A percentile compares a stretch with the other conserved stretches of the same genome.
These are phyloP conservation scores for Aspergillus bombycis DNA, from an alignment of 2,329 filamentous ascomycete genomes.

Conservation along the genomic window DNA sequence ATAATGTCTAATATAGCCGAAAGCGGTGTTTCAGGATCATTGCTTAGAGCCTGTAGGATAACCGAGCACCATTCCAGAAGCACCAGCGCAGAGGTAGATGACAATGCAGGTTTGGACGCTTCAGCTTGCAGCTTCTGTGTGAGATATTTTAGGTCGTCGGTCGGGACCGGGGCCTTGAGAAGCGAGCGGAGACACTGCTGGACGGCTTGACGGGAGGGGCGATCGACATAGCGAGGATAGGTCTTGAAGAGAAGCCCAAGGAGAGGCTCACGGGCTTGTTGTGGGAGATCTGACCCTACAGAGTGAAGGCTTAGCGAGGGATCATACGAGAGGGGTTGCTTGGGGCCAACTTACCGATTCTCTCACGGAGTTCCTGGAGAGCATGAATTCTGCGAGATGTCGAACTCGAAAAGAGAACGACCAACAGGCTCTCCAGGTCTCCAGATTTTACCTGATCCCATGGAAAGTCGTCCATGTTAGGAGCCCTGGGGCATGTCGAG, in stretches of 20 bases:
- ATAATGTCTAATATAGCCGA: constrained; percentile 63
- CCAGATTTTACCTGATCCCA: constrained; percentile 50
- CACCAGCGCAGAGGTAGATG: constrained; percentile 80
- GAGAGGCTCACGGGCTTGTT: constrained; percentile 48
- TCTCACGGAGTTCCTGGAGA: constrained; percentile 50
- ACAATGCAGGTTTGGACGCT: constrained; percentile 74
- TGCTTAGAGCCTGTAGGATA: constrained; percentile 71
- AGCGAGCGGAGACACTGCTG: constrained; percentile 76
- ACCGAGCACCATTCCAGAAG: constrained; percentile 87
- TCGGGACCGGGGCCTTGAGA: constrained; percentile 62
- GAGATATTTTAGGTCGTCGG: constrained; percentile 56
- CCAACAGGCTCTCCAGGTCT: constrained; percentile 42
- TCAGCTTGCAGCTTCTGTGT: constrained; percentile 71
- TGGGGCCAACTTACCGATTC: constrained; percentile 39
- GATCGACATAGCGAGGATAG: constrained; percentile 84
- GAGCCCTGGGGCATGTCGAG: constrained; percentile 35
- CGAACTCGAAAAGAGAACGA: constrained; percentile 47
- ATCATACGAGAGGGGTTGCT: constrained; percentile 7
- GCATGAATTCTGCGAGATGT: constrained; percentile 44
- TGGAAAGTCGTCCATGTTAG: constrained; percentile 47
- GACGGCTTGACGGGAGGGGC: constrained; percentile 78
- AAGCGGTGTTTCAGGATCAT: constrained; percentile 67
- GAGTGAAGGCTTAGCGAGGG: constrained; percentile 18
- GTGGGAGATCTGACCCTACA: constrained; percentile 37
- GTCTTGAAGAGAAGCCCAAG: constrained; percentile 81